Conservation (phyloP, 1,284 basidiomycete genomes). For the Rhodotorula sp. region DNA sequence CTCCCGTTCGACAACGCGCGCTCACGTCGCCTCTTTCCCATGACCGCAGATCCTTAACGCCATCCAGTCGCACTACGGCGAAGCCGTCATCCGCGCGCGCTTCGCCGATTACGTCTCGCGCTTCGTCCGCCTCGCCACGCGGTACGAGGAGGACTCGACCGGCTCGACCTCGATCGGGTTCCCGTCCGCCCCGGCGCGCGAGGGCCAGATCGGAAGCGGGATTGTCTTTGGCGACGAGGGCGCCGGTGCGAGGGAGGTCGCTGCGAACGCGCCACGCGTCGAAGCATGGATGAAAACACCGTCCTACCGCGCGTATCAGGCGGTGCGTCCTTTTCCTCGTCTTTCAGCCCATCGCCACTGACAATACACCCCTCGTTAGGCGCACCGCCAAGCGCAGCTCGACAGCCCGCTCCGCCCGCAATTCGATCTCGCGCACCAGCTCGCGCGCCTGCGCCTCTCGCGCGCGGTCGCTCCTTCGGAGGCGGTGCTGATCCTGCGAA, state of each 20-base stretch:
- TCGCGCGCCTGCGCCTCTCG: constrained; percentile 65
- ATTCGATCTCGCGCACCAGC: constrained; percentile 73
- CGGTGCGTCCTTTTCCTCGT: constrained; percentile 55
- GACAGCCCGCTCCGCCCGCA: constrained; percentile 59
- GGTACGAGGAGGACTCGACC: constrained; percentile 72
- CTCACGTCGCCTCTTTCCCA: not conserved
- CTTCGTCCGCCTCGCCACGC: constrained; percentile 72
- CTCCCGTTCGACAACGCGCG: not conserved
- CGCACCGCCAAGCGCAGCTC: constrained; percentile 55
- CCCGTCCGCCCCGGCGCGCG: constrained; percentile 36
- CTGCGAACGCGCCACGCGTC: constrained; percentile 68
- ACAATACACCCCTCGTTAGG: too few species aligned
- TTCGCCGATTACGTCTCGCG: constrained; percentile 74
- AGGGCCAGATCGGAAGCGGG: constrained; percentile 64
- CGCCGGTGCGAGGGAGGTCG: constrained; percentile 63
- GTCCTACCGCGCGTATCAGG: constrained; percentile 64
- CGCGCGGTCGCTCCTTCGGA: constrained; percentile 66
- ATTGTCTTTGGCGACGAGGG: constrained; percentile 68
- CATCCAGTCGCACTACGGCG: constrained; percentile 73
- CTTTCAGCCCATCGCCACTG: not conserved
- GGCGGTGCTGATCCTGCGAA: constrained; percentile 71
- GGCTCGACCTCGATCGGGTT: constrained; percentile 69
- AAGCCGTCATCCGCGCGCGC: constrained; percentile 71
- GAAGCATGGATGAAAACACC: constrained; percentile 76
- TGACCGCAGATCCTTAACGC: constrained; percentile 63